phyloP scores from a whole-genome alignment of 139 green algal genomes.

The Pleodorina starrii region DNA sequence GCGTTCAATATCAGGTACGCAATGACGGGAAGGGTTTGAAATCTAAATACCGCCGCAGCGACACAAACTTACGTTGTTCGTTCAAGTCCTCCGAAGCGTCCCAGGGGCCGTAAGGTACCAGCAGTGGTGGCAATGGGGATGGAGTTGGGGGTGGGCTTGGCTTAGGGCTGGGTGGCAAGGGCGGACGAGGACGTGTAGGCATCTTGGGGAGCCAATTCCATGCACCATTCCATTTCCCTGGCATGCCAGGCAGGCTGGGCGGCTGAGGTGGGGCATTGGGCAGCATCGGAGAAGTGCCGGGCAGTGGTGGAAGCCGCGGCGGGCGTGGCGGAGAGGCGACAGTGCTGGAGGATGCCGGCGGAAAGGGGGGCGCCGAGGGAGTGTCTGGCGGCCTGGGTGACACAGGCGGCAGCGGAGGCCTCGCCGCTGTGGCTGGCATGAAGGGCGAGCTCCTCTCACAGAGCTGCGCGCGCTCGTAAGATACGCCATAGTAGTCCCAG shows the following conservation, averaged over 20 bases:
- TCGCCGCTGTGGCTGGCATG: no score
- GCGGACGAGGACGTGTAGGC: no score
- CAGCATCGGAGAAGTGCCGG: neutral
- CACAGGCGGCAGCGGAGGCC: no score
- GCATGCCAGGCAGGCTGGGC: neutral
- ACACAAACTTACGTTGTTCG: conserved; percentile 29
- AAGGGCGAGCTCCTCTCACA: no score
- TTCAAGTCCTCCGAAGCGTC: neutral
- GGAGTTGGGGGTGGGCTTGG: neutral
- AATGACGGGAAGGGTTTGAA: neutral
- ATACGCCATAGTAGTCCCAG: no score
- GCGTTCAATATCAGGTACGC: no score
- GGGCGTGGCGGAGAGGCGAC: neutral
- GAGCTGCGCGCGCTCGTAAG: no score
- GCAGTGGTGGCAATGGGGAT: neutral
- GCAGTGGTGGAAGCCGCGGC: neutral
- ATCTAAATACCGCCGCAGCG: neutral
- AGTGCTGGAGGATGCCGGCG: neutral
- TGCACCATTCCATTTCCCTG: neutral
- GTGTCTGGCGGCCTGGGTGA: no score
- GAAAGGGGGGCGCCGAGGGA: neutral
- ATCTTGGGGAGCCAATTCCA: neutral
- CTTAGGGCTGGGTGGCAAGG: neutral
- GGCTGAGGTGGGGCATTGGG: neutral
- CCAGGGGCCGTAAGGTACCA: neutral